Percentiles rank a stretch among this genome's conserved stretches.
These are phyloP conservation scores for Colletotrichum agaves DNA, from an alignment of 2,329 filamentous ascomycete species.

Conservation along the genomic window DNA sequence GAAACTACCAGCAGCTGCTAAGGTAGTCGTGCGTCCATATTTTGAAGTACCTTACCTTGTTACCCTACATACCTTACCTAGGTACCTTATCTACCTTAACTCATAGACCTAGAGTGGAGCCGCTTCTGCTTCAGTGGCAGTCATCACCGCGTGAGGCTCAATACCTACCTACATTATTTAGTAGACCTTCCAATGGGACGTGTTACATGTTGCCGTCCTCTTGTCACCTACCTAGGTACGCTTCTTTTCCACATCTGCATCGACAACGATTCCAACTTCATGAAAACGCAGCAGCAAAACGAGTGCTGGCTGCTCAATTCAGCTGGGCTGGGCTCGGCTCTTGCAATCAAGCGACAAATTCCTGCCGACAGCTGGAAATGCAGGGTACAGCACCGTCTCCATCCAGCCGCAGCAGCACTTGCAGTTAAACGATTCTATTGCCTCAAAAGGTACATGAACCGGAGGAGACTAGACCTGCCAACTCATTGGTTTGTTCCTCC, in stretches of 20 bases:
- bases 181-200: not conserved
- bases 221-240: too few relatives aligned
- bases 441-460: not conserved
- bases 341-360: slow-evolving; percentile 4
- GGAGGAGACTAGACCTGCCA: not conserved
- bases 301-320: not conserved
- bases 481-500: not conserved
- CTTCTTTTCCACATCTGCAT: too few relatives aligned
- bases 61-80: too few relatives aligned
- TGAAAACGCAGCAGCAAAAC: too few relatives aligned
- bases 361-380: not conserved
- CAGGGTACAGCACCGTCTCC: slow-evolving; percentile 16
- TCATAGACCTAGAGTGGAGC: too few relatives aligned
- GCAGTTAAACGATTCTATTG: not conserved
- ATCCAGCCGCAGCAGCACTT: slow-evolving; percentile 9
- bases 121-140: too few relatives aligned
- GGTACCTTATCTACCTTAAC: too few relatives aligned
- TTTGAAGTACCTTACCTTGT: too few relatives aligned
- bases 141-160: slow-evolving; percentile 21
- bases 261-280: too few relatives aligned
- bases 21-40: not conserved
- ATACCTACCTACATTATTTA: slow-evolving; percentile 2
- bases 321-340: slow-evolving; percentile 10
- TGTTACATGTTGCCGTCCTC: too few relatives aligned
- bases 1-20: not conserved